Percentiles rank a stretch among this genome's conserved stretches.
Conservation (phyloP, 2,329 filamentous ascomycete species). For the Claviceps sorghi region DNA sequence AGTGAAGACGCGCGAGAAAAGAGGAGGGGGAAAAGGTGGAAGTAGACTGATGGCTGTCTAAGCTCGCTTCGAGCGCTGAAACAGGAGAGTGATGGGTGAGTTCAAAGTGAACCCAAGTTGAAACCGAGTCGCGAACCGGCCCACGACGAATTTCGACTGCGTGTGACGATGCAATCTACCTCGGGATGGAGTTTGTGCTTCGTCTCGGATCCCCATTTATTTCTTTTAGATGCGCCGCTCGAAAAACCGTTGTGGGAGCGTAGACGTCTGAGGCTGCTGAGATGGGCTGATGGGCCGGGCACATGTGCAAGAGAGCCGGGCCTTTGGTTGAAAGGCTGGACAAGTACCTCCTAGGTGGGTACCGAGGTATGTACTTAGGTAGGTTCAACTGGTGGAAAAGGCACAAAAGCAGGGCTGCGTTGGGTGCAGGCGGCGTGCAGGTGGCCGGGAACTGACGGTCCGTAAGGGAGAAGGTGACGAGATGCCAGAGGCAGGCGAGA, state of each 20-base stretch:
- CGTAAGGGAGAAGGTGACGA: background rate
- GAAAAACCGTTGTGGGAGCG: too few species aligned
- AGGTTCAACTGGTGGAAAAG: background rate
- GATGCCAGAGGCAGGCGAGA: too few species aligned
- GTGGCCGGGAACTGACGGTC: background rate
- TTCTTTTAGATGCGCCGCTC: too few species aligned
- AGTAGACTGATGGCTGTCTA: background rate
- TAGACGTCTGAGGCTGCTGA: background rate
- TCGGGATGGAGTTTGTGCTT: background rate
- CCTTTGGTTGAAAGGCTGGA: too few species aligned
- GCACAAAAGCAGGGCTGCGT: background rate
- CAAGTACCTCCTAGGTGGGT: too few species aligned
- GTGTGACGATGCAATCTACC: conserved; percentile 2
- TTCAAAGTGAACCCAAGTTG: too few species aligned
- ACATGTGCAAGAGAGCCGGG: background rate
- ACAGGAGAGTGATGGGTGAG: too few species aligned
- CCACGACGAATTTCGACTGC: background rate
- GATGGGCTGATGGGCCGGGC: background rate
- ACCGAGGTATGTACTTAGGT: too few species aligned
- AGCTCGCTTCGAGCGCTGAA: background rate
- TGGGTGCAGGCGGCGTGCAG: background rate
- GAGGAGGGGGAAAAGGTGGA: background rate
- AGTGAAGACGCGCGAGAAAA: too few species aligned
- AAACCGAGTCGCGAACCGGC: conserved; percentile 1
- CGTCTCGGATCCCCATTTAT: background rate